Evolutionary conservation across 306 rosid genomes (phyloP).

Genomic region (Quercus rubra): DNA sequence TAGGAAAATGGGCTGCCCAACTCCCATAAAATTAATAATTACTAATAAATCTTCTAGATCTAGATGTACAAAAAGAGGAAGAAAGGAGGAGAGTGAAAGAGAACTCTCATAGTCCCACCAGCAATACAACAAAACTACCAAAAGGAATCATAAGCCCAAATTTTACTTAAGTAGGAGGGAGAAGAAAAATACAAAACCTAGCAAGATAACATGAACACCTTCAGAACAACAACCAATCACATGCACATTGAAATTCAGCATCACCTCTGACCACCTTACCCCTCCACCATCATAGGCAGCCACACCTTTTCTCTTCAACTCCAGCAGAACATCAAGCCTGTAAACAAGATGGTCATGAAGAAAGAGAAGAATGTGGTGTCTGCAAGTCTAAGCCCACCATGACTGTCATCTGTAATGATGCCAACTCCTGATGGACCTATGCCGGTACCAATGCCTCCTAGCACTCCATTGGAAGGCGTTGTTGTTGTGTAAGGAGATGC

Average conservation of each 20-base stretch:
- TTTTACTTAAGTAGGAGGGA: conserved; percentile 19
- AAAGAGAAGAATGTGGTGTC: conserved; percentile 19
- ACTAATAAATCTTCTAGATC: conserved; percentile 26
- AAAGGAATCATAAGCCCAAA: conserved; percentile 41
- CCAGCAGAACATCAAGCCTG: conserved; percentile 55
- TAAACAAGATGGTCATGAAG: conserved; percentile 26
- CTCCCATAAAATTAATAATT: conserved; percentile 20
- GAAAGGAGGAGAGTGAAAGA: neutral
- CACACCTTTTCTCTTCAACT: conserved; percentile 28
- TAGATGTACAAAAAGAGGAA: conserved; percentile 16
- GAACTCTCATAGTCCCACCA: conserved; percentile 27
- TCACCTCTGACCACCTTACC: conserved; percentile 22
- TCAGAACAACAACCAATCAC: conserved; percentile 38
- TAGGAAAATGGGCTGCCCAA: neutral
- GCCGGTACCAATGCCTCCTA: conserved; percentile 72
- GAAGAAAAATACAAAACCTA: conserved; percentile 24
- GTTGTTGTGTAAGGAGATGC: neutral
- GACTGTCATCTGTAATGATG: conserved; percentile 59
- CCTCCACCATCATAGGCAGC: conserved; percentile 13
- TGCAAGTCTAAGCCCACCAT: conserved; percentile 40
- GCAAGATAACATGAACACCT: conserved; percentile 39
- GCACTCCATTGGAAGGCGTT: conserved; percentile 45
- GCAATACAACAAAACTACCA: conserved; percentile 20
- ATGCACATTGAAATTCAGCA: conserved; percentile 38
- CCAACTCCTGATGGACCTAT: conserved; percentile 74